phyloP scores from a whole-genome alignment of 148 eudicot species.

The Nepenthes mirabilis region DNA sequence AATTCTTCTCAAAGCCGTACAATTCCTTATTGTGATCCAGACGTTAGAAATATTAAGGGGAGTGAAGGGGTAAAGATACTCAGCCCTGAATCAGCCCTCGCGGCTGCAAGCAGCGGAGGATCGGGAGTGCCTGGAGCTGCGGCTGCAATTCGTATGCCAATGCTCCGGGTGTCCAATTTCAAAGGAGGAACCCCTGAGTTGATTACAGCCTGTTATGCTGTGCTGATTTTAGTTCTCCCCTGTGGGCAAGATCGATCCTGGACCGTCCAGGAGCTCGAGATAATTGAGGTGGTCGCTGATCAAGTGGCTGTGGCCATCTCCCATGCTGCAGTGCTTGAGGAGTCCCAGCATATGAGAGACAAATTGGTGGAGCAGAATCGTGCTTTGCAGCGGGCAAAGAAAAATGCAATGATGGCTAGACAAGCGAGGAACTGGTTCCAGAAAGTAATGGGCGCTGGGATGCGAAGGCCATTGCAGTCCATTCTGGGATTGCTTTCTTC shows the following conservation, averaged over 20 bases:
- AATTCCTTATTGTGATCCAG: constrained; percentile 47
- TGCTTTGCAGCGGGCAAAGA: constrained; percentile 4
- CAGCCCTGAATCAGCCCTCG: constrained; percentile 42
- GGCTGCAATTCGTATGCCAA: constrained; percentile 83
- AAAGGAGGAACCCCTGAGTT: constrained; percentile 82
- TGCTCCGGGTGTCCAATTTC: constrained; percentile 62
- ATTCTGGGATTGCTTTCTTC: constrained; percentile 10
- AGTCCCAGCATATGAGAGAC: constrained; percentile 5
- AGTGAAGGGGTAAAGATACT: constrained; percentile 50
- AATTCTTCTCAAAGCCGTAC: constrained; percentile 1
- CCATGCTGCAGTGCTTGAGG: constrained; percentile 6
- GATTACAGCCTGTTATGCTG: constrained; percentile 61
- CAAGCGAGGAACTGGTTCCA: constrained; percentile 38
- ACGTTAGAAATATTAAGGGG: constrained; percentile 41
- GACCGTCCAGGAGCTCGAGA: constrained; percentile 16
- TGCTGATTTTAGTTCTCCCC: constrained; percentile 67
- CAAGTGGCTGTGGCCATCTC: constrained; percentile 11
- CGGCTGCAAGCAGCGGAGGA: constrained; percentile 45
- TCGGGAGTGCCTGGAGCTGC: constrained; percentile 40
- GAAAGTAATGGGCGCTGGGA: constrained; percentile 87
- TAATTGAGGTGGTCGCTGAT: constrained; percentile 8
- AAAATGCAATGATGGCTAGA: constrained; percentile 5
- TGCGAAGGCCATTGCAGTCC: constrained; percentile 97
- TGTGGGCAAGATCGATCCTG: constrained; percentile 34
- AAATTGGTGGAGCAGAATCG: constrained; percentile 6